Evolutionary conservation across 225 moss, liverwort and hornwort species (phyloP).

Genomic region (Sphagnum contortum): DNA sequence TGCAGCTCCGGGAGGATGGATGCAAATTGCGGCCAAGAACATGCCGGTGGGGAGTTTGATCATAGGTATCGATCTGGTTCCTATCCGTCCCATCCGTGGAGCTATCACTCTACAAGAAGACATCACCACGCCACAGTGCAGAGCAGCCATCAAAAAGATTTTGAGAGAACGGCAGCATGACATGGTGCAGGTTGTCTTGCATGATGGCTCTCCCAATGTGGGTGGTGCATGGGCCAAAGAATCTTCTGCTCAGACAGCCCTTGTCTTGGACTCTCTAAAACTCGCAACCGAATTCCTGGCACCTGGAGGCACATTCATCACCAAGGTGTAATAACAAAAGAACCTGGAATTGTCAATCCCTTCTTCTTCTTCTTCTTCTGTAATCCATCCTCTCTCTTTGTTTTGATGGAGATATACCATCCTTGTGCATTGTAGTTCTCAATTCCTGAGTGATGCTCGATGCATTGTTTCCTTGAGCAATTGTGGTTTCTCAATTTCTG

Average conservation of each 20-base stretch:
- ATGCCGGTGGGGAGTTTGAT: slow-evolving; percentile 94
- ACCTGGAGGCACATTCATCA: slow-evolving; percentile 90
- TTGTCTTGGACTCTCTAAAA: slow-evolving; percentile 85
- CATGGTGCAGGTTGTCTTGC: slow-evolving; percentile 85
- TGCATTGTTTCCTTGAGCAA: too few relatives aligned
- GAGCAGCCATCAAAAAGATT: slow-evolving; percentile 67
- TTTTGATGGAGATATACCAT: too few relatives aligned
- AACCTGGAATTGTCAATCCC: too few relatives aligned
- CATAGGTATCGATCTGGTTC: slow-evolving; percentile 92
- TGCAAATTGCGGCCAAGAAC: slow-evolving; percentile 87
- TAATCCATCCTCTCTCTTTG: too few relatives aligned
- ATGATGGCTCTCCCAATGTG: slow-evolving; percentile 94
- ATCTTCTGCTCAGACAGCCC: slow-evolving; percentile 65
- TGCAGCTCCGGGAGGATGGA: slow-evolving; percentile 99
- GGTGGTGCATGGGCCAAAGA: slow-evolving; percentile 94
- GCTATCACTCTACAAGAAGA: slow-evolving; percentile 89
- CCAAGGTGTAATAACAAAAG: slow-evolving; percentile 39
- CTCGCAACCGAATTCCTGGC: slow-evolving; percentile 77
- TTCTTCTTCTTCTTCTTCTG: too few relatives aligned
- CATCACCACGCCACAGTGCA: slow-evolving; percentile 85
- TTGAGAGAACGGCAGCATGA: slow-evolving; percentile 79
- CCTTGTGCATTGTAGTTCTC: too few relatives aligned
- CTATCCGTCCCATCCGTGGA: slow-evolving; percentile 89
- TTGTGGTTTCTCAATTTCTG: too few relatives aligned
- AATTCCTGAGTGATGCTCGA: too few relatives aligned